Base-by-base conservation (phyloP, 139 green algal genomes). In the Closterium sp. region DNA sequence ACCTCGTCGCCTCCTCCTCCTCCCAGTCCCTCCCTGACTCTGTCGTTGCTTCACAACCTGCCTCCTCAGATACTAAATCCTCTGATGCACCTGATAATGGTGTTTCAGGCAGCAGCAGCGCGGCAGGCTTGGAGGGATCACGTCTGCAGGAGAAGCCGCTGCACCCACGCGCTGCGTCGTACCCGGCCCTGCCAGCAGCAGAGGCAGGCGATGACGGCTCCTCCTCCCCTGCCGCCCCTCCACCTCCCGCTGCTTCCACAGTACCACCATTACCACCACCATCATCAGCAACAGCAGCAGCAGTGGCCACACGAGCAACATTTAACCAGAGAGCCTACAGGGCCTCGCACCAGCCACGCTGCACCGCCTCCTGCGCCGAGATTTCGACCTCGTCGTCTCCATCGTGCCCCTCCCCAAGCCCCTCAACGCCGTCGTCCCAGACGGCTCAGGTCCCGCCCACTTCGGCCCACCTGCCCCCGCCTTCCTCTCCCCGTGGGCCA, bases 291-390 rank as follows among this genome's bases (percentile, higher is more conserved):
- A 22, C 85, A 88, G 24, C 29, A 88, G 85, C 85, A 88, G 30
- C 13, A 28, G 6, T 31, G 22, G 11, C 29, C 19, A 29, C 10
- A 2, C 17, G 87, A 31, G 31, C 28, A 0, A 87, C 85, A 10
- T 42, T 89, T 17, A 92, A 91, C 42, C 45, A 32, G 92, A 94
- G 92, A 94, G 90, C 50, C 92, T 94, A 24, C 90, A 91, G n/a
- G 87, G 92, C 29, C 86, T 94, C 34, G 28, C 89, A 22, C 89
- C 86, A 1, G 79, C 31, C 31, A 94, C 79, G 22, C 24, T 94
- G 90, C 90, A 91, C 29, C 45, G 90, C 11, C 28, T 94, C 0
- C 42, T 94, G 79, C 45, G 45, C 28, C 89, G 92, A 0, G 92
- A 94, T 0, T 94, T 92, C 79, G 42, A 45, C n/a, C 50, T 93